Percentiles rank a stretch among this genome's conserved stretches.
Conservation (phyloP, 331 rosid genomes). For the Quercus tomentella region DNA sequence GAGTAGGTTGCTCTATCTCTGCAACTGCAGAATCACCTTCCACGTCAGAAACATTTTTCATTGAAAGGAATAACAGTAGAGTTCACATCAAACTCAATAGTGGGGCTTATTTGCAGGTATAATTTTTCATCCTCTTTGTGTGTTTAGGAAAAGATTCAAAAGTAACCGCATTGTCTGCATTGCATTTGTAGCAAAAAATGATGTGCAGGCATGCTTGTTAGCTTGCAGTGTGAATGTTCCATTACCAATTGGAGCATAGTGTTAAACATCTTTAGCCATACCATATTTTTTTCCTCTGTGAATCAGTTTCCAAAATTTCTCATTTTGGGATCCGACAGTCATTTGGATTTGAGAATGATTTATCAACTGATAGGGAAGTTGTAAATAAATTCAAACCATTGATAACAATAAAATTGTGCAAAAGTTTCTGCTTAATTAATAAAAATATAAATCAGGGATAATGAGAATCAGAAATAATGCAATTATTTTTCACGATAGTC, state of each 20-base stretch:
- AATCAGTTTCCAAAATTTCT: constrained; percentile 6
- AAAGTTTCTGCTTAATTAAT: neutral
- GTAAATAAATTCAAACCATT: neutral
- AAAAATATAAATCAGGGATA: neutral
- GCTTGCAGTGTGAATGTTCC: neutral
- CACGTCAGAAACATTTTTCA: constrained; percentile 47
- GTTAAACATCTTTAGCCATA: neutral
- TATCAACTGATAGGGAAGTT: neutral
- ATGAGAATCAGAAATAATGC: neutral
- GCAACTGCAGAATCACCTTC: constrained; percentile 61
- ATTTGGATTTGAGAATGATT: neutral
- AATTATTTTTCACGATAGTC: neutral
- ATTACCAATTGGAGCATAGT: neutral
- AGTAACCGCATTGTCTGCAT: neutral
- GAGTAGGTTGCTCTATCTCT: constrained; percentile 50
- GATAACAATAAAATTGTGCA: neutral
- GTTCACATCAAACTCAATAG: constrained; percentile 62
- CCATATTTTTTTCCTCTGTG: constrained; percentile 1
- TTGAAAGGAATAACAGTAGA: constrained; percentile 54
- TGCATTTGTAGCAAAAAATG: constrained; percentile 1
- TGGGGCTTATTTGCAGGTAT: constrained; percentile 74
- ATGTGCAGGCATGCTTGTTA: neutral
- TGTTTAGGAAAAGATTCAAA: constrained; percentile 1
- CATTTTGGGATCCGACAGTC: neutral
- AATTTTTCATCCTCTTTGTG: constrained; percentile 3